Conservation (phyloP, 345 rosid genomes). For the Draba incana region DNA sequence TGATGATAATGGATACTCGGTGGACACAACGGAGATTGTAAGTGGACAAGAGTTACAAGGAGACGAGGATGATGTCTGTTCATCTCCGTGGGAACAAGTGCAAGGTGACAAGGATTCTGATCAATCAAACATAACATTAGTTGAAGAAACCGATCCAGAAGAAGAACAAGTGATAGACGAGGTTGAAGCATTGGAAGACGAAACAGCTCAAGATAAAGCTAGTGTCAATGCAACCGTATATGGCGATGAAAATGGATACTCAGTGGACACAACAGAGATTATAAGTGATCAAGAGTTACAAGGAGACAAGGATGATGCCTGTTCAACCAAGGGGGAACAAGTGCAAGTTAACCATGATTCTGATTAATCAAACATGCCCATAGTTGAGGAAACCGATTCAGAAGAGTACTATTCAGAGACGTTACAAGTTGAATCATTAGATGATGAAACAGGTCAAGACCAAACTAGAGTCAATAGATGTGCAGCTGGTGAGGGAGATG, state of each 20-base stretch:
- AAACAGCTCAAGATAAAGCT: constrained; percentile 26
- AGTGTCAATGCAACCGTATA: neutral
- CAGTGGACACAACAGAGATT: neutral
- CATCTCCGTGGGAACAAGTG: constrained; percentile 24
- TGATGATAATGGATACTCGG: constrained; percentile 12
- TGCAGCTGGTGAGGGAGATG: constrained; percentile 7
- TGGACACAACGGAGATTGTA: neutral
- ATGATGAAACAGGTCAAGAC: constrained; percentile 21
- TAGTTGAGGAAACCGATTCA: neutral
- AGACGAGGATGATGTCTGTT: neutral
- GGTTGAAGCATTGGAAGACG: constrained; percentile 22
- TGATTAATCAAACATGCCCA: constrained; percentile 19
- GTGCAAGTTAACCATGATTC: constrained; percentile 20
- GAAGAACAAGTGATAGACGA: constrained; percentile 3
- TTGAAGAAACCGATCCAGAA: neutral
- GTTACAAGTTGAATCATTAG: constrained; percentile 24
- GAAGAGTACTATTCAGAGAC: constrained; percentile 1
- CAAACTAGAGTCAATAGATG: constrained; percentile 18
- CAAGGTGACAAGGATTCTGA: constrained; percentile 22
- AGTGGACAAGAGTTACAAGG: neutral
- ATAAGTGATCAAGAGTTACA: constrained; percentile 26
- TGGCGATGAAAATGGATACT: neutral
- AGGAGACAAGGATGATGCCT: neutral
- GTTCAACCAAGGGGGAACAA: constrained; percentile 25
- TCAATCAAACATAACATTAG: constrained; percentile 15